A percentile compares a stretch with the other conserved stretches of the same genome.
Evolutionary conservation across 441 rosid species (phyloP).

Genomic region (Biscutella laevigata): DNA sequence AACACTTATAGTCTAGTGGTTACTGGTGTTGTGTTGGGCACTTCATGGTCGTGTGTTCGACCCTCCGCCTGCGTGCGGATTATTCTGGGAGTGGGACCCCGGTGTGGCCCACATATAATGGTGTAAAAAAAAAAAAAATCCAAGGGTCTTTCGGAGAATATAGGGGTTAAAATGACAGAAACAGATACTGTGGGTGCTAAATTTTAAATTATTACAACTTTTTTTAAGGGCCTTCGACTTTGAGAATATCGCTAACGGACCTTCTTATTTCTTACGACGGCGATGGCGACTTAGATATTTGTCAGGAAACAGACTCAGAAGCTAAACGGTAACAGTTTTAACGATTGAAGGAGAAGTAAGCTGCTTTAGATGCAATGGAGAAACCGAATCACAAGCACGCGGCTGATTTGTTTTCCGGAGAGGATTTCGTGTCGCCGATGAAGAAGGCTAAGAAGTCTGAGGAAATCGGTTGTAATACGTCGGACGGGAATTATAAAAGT

Average conservation of each 20-base stretch:
- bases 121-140: too few relatives aligned
- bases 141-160: too few relatives aligned
- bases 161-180: not conserved
- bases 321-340: not conserved
- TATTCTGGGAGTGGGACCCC: too few relatives aligned
- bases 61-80: too few relatives aligned
- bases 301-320: not conserved
- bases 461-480: conserved; percentile 3
- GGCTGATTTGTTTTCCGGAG: conserved; percentile 9
- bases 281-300: not conserved
- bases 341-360: not conserved
- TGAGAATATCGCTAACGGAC: not conserved
- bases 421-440: conserved; percentile 16
- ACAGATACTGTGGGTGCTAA: not conserved
- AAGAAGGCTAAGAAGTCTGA: conserved; percentile 21
- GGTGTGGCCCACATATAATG: too few relatives aligned
- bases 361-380: conserved; percentile 9
- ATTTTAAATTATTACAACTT: not conserved
- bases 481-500: not conserved
- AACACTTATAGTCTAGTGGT: too few relatives aligned
- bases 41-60: too few relatives aligned
- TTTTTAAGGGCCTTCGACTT: not conserved
- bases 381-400: conserved; percentile 12
- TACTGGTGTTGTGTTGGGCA: too few relatives aligned
- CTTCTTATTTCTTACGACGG: not conserved